Evolutionary conservation across 1,284 basidiomycete species (phyloP).

Genomic region (Rhodotorula sp.): DNA sequence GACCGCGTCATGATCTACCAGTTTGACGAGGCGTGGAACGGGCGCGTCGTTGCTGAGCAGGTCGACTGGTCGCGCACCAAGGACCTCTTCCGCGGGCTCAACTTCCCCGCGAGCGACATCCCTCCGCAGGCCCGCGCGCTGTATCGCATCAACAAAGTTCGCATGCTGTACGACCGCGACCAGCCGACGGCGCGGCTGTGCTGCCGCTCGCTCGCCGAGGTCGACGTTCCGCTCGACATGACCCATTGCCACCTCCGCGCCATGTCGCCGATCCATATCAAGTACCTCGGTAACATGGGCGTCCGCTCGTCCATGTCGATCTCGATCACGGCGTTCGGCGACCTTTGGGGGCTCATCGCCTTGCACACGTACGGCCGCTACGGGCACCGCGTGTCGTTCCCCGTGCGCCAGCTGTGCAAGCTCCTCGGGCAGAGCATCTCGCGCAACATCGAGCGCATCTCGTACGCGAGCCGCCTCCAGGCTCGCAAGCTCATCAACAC

Average conservation of each 20-base stretch:
- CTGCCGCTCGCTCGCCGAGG: slow-evolving; percentile 65
- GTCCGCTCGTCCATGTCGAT: slow-evolving; percentile 83
- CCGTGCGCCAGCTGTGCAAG: slow-evolving; percentile 54
- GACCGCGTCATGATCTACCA: slow-evolving; percentile 85
- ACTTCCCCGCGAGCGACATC: slow-evolving; percentile 56
- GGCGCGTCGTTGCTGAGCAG: slow-evolving; percentile 77
- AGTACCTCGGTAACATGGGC: slow-evolving; percentile 75
- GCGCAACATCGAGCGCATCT: slow-evolving; percentile 77
- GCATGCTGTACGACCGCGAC: slow-evolving; percentile 75
- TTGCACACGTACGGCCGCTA: slow-evolving; percentile 74
- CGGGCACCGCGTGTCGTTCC: slow-evolving; percentile 47
- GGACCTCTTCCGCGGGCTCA: slow-evolving; percentile 70
- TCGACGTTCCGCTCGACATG: slow-evolving; percentile 78
- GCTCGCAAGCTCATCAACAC: slow-evolving; percentile 82
- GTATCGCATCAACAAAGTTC: slow-evolving; percentile 71
- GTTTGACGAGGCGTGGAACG: slow-evolving; percentile 58
- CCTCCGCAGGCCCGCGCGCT: slow-evolving; percentile 62
- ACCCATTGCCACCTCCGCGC: slow-evolving; percentile 82
- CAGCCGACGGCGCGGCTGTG: slow-evolving; percentile 78
- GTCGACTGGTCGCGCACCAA: slow-evolving; percentile 79
- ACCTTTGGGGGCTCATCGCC: slow-evolving; percentile 80
- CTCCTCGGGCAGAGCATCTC: slow-evolving; percentile 81
- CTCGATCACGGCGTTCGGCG: slow-evolving; percentile 80
- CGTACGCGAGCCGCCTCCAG: slow-evolving; percentile 74
- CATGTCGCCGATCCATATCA: slow-evolving; percentile 86